Evolutionary conservation across 2,329 filamentous ascomycete genomes (phyloP), one percentile per base, ranked within the genome.

Genomic region (Aspergillus novofumigatus): DNA sequence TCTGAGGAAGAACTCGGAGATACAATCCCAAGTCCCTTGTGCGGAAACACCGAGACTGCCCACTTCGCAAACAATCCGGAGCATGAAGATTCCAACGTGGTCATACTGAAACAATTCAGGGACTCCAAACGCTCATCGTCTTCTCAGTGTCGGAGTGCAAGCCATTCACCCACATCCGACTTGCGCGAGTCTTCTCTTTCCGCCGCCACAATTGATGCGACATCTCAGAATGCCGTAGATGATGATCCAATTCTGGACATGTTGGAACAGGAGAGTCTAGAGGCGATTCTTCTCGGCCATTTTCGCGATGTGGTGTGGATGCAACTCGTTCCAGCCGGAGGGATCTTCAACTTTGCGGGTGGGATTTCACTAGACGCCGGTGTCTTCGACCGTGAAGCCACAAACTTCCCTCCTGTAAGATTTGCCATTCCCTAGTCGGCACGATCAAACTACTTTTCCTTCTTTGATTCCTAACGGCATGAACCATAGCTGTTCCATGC

Each of bases 401-500:
- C 68, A 35, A 74, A 65, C 23, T 84, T 83, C 62, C 77, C 76
- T 64, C 81, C 81, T 32, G 81, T 83, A 70, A 67, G 79, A 38
- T 76, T 38, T 35, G 53, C 6, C 49, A 52, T 71, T 50, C 49
- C 35, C 21, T 44, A 20, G 44, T 9, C 2, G 21, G 9, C n/a
- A 38, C 29, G 17, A 20, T 14, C 44, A 17, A 14, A 23, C 2
- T 4, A 25, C 11, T 7, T 29, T 51, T 20, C 47, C 49, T 51
- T 56, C 49, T 47, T 26, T 58, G 11, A 17, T 14, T 49, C 23
- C 52, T 56, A 50, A 54, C 60, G 51, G 53, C 48, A 54, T 51
- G 51, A 7, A n/a, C 23, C 51, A 47, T 52, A 83, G 81, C 75
- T 85, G 54, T 79, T 80, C 51, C 80, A 84, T 65, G 81, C 83